phyloP scores from a whole-genome alignment of 2,329 filamentous ascomycete species.

The Neofusicoccum kwambonambiense region DNA sequence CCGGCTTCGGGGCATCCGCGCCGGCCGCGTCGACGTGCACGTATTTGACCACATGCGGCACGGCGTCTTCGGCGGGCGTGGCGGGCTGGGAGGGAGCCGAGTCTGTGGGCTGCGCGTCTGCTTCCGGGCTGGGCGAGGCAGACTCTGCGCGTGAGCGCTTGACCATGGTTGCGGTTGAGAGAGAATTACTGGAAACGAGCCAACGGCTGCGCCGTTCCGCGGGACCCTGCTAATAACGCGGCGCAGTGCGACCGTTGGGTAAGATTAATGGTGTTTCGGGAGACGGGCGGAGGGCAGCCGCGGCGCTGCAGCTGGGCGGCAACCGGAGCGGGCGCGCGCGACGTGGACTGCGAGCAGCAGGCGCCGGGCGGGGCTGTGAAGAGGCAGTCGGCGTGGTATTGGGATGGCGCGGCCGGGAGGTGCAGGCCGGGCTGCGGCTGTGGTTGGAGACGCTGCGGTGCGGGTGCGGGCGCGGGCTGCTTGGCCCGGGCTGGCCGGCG shows the following conservation, averaged over 20 bases:
- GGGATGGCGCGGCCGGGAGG: neutral
- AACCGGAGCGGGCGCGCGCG: neutral
- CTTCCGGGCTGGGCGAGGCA: constrained; percentile 39
- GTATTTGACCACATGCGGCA: constrained; percentile 45
- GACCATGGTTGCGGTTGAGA: constrained; percentile 46
- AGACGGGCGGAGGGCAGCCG: neutral
- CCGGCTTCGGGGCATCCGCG: constrained; percentile 29
- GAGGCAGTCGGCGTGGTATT: neutral
- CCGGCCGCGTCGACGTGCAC: constrained; percentile 48
- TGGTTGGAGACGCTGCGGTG: neutral
- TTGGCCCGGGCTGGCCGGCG: neutral
- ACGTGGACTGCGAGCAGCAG: neutral
- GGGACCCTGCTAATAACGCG: constrained; percentile 6
- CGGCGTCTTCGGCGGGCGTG: constrained; percentile 21
- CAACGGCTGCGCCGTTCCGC: neutral
- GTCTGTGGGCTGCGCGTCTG: constrained; percentile 6
- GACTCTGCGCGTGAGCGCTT: constrained; percentile 58
- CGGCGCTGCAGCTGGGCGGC: neutral
- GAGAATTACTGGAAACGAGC: constrained; percentile 19
- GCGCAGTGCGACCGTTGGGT: constrained; percentile 8
- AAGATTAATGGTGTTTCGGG: constrained; percentile 14
- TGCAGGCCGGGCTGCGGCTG: neutral
- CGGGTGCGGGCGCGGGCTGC: neutral
- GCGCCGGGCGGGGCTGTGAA: neutral
- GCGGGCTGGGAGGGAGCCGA: constrained; percentile 25